These are phyloP conservation scores for Salix udensis DNA, from an alignment of 345 rosid species.

Conservation along the genomic window DNA sequence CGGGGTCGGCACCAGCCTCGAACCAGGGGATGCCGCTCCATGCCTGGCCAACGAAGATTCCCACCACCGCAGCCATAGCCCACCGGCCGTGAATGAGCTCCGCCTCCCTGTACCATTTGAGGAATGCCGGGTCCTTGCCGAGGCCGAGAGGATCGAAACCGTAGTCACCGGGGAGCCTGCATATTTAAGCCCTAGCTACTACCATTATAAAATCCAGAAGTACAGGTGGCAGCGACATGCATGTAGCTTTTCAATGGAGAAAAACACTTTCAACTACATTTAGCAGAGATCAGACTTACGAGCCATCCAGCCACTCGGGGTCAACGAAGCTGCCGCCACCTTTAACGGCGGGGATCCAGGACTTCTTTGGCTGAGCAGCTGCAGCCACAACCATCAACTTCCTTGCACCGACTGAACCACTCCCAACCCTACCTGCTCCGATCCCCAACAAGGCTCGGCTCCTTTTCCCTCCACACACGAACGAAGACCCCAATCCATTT, in stretches of 20 bases:
- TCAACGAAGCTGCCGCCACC: conserved; percentile 81
- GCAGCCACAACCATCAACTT: conserved; percentile 51
- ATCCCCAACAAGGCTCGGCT: conserved; percentile 33
- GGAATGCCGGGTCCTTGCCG: conserved; percentile 97
- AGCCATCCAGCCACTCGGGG: conserved; percentile 99
- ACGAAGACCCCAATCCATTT: conserved; percentile 74
- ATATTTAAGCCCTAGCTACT: not conserved
- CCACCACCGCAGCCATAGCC: conserved; percentile 91
- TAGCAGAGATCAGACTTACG: conserved; percentile 52
- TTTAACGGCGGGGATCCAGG: conserved; percentile 90
- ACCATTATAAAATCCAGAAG: not conserved
- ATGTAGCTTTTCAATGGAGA: no score
- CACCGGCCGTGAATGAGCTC: conserved; percentile 97
- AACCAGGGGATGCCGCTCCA: conserved; percentile 99
- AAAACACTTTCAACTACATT: no score
- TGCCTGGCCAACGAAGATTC: conserved; percentile 88
- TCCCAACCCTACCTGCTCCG: conserved; percentile 5
- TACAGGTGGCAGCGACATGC: not conserved
- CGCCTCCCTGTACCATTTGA: conserved; percentile 96
- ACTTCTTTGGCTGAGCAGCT: conserved; percentile 58
- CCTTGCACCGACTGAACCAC: conserved; percentile 22
- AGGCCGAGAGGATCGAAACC: conserved; percentile 94
- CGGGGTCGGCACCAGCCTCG: conserved; percentile 91
- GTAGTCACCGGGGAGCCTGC: conserved; percentile 91
- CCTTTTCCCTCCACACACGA: conserved; percentile 54